These are phyloP conservation scores for Tripterygium wilfordii DNA, from an alignment of 177 flowering plant genomes.

Conservation along the genomic window DNA sequence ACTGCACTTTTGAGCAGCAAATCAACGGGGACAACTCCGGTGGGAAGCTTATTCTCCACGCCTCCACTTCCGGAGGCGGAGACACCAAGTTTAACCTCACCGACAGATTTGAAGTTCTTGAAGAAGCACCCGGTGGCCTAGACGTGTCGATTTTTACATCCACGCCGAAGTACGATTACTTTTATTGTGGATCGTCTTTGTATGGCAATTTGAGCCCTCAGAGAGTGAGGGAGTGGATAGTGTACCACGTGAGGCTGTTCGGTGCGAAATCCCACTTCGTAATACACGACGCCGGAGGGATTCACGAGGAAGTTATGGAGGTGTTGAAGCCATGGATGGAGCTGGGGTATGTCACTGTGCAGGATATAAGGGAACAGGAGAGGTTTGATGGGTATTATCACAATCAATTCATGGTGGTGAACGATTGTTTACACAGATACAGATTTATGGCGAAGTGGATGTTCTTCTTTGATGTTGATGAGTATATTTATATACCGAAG, in stretches of 20 bases:
- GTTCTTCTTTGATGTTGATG: slow-evolving; percentile 90
- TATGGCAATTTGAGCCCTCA: slow-evolving; percentile 75
- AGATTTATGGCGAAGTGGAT: slow-evolving; percentile 70
- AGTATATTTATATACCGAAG: slow-evolving; percentile 57
- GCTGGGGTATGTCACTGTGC: slow-evolving; percentile 71
- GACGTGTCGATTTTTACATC: slow-evolving; percentile 23
- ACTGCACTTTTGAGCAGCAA: slow-evolving; percentile 56
- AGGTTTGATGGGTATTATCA: slow-evolving; percentile 84
- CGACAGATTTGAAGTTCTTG: slow-evolving; percentile 34
- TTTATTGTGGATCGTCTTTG: slow-evolving; percentile 81
- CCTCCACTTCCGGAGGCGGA: slow-evolving; percentile 46
- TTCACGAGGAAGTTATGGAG: slow-evolving; percentile 59
- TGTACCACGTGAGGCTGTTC: slow-evolving; percentile 74
- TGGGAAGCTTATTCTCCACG: slow-evolving; percentile 48
- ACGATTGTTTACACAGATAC: slow-evolving; percentile 79
- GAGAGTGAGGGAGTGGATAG: slow-evolving; percentile 84
- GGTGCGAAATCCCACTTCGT: slow-evolving; percentile 75
- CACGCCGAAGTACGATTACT: slow-evolving; percentile 56
- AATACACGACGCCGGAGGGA: slow-evolving; percentile 84
- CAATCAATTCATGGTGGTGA: slow-evolving; percentile 81
- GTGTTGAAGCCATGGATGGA: slow-evolving; percentile 89
- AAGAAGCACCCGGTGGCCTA: slow-evolving; percentile 32
- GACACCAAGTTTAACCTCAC: slow-evolving; percentile 29
- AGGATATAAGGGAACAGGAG: slow-evolving; percentile 74
- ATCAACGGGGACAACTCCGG: slow-evolving; percentile 45